phyloP scores from a whole-genome alignment of 306 rosid genomes.

The Inga oerstediana region DNA sequence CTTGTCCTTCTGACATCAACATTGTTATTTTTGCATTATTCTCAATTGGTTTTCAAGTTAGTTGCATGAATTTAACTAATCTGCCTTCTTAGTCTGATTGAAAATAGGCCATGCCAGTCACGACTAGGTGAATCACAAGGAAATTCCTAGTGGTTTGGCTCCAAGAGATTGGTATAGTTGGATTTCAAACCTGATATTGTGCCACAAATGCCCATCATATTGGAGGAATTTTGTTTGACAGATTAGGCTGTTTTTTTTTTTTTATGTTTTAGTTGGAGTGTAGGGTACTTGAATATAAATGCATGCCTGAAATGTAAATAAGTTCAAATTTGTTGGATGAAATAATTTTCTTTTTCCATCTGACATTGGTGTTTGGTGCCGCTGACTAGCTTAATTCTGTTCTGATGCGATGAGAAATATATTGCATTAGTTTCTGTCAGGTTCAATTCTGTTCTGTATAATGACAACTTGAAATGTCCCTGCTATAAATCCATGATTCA shows the following conservation, averaged over 20 bases:
- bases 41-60: background rate
- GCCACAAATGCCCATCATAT: background rate
- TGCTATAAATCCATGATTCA: constrained; percentile 8
- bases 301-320: background rate
- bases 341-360: background rate
- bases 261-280: background rate
- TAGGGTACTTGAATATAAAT: background rate
- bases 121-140: background rate
- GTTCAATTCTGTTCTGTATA: background rate
- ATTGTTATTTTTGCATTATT: background rate
- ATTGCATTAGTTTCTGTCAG: background rate
- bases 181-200: background rate
- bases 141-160: background rate
- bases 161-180: background rate
- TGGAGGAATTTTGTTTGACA: background rate
- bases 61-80: background rate
- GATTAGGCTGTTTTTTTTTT: background rate
- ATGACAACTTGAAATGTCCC: constrained; percentile 16
- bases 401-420: background rate
- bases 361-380: background rate
- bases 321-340: background rate
- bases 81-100: background rate
- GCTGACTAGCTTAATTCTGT: background rate
- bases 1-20: constrained; percentile 26
- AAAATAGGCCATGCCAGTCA: background rate